Evolutionary conservation across 345 rosid genomes (phyloP), one percentile per base, ranked within the genome.

Genomic region (Salix suchowensis): DNA sequence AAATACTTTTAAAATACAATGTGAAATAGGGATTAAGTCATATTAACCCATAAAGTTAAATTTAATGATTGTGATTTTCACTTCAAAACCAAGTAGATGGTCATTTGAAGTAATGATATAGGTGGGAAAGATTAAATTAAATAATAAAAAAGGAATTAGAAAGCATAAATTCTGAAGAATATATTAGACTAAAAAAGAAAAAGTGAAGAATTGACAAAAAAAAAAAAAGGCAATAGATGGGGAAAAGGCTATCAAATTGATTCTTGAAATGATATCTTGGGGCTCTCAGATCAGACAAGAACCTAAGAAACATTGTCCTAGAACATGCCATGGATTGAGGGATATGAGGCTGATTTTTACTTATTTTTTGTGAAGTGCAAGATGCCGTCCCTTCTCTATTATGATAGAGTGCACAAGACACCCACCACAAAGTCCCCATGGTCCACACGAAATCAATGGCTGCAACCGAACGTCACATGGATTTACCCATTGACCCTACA

Each of bases 321-420:
- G 30, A 40, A 23, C 19, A 23, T 68, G 71, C 71, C 71, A 40
- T 39, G 12, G 48, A 68, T 40, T 13, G 2, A 68, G 54, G 32
- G 16, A n/a, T 10, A 4, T 37, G 16, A 11, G 9, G 9, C 46
- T 39, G 3, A 21, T 40, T 40, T n/a, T 40, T 40, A 10, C 24
- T 67, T 14, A 15, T 39, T 68, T 68, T 68, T 6, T 21, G 42
- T 68, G 28, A 39, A 21, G 39, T 7, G 15, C 11, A 11, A 18
- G 37, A 52, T 52, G 58, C 58, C 58, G 19, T 52, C 23, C 58
- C 58, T 52, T 52, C 58, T 67, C 58, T 67, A 67, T 71, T 1
- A 82, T 78, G 79, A 82, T 71, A 32, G 62, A 55, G 68, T 67
- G 85, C 80, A 78, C 67, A 71, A 68, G 74, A 75, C 39, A 72